Percentiles rank a stretch among this genome's conserved stretches.
Evolutionary conservation across 768 basidiomycete species (phyloP).

Genomic region (Russula vinacea): DNA sequence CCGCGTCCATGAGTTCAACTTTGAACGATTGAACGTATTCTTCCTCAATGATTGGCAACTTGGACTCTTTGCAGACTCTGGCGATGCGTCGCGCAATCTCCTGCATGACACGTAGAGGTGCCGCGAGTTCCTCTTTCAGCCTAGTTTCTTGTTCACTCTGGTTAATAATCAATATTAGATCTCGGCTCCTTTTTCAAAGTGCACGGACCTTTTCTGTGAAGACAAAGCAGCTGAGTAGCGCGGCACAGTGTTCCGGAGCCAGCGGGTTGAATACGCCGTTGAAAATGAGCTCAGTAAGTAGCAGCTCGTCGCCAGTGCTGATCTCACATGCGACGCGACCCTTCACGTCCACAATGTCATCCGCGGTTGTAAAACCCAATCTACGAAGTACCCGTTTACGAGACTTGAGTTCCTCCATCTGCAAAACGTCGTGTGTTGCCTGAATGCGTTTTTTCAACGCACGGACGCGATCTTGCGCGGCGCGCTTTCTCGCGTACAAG

Average conservation of each 20-base stretch:
- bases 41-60: conserved; percentile 83
- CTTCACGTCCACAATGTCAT: conserved; percentile 97
- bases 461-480: conserved; percentile 64
- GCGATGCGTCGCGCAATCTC: conserved; percentile 94
- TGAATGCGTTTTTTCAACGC: conserved; percentile 82
- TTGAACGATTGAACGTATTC: conserved; percentile 97
- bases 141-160: conserved; percentile 84
- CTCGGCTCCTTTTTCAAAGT: neutral
- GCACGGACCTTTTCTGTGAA: conserved; percentile 84
- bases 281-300: conserved; percentile 96
- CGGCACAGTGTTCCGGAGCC: conserved; percentile 87
- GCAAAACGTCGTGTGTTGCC: conserved; percentile 86
- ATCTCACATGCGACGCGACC: conserved; percentile 98
- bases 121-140: conserved; percentile 90
- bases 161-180: neutral
- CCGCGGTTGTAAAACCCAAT: conserved; percentile 81
- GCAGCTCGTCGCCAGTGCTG: conserved; percentile 91
- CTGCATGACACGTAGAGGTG: conserved; percentile 91
- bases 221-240: conserved; percentile 95
- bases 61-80: conserved; percentile 93
- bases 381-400: conserved; percentile 92
- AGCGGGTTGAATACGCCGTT: conserved; percentile 93
- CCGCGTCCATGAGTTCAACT: conserved; percentile 97
- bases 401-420: conserved; percentile 94
- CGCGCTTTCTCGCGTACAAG: conserved; percentile 72